A percentile compares a stretch with the other conserved stretches of the same genome.
Evolutionary conservation across 768 basidiomycete genomes (phyloP).

Genomic region (Gloeophyllum trabeum): DNA sequence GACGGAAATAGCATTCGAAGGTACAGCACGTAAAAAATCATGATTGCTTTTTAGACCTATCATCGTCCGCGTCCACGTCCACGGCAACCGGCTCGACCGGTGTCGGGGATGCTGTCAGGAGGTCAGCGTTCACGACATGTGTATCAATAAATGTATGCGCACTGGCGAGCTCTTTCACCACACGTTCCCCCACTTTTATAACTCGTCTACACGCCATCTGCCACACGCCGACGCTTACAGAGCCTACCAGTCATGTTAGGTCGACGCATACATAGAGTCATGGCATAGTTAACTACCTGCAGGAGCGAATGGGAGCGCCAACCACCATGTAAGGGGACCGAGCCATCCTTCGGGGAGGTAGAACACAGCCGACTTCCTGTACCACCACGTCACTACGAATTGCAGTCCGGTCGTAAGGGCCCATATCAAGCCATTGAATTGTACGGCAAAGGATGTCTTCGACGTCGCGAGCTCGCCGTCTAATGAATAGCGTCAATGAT

Average conservation of each 20-base stretch:
- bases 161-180: constrained; percentile 54
- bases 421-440: constrained; percentile 73
- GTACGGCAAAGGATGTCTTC: constrained; percentile 66
- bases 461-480: constrained; percentile 68
- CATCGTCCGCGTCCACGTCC: no score
- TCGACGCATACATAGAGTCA: constrained; percentile 3
- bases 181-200: constrained; percentile 64
- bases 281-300: constrained; percentile 36
- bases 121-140: no score
- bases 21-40: no score
- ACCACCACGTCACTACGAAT: constrained; percentile 84
- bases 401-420: constrained; percentile 80
- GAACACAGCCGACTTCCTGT: constrained; percentile 83
- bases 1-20: no score
- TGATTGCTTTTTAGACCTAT: no score
- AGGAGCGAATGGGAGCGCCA: constrained; percentile 88
- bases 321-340: constrained; percentile 79
- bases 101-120: no score
- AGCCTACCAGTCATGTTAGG: constrained; percentile 36
- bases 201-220: constrained; percentile 88
- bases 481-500: constrained; percentile 18
- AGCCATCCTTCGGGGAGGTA: constrained; percentile 89
- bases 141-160: no score
- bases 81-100: no score
- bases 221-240: constrained; percentile 91